phyloP scores from a whole-genome alignment of 164 flowering plant genomes.

The Euptelea pleiosperma region DNA sequence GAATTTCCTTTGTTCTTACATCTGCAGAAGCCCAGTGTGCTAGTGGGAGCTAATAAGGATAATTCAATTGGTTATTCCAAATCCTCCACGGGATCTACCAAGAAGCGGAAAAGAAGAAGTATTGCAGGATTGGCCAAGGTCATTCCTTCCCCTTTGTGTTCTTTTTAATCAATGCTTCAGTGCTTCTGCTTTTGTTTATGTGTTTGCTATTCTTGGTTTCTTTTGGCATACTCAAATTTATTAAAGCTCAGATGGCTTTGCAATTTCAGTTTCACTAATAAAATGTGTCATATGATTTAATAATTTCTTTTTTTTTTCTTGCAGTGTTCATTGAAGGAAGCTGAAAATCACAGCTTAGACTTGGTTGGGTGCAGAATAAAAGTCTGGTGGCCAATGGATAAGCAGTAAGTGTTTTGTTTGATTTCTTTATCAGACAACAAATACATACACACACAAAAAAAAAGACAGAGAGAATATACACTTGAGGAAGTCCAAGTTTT shows the following conservation, averaged over 20 bases:
- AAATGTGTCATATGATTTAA: neutral
- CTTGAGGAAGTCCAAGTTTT: too few relatives aligned
- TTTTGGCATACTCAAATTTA: neutral
- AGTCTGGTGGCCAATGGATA: slow-evolving; percentile 99
- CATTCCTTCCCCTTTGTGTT: neutral
- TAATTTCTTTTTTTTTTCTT: neutral
- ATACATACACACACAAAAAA: neutral
- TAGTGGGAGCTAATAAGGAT: slow-evolving; percentile 19
- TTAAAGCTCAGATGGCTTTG: neutral
- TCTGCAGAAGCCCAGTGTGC: slow-evolving; percentile 33
- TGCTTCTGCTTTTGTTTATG: neutral
- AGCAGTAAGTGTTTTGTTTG: slow-evolving; percentile 50
- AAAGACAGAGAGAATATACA: too few relatives aligned
- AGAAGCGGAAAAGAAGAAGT: slow-evolving; percentile 65
- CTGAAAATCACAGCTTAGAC: slow-evolving; percentile 37
- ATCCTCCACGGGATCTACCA: slow-evolving; percentile 35
- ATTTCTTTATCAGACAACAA: neutral
- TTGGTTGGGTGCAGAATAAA: slow-evolving; percentile 76
- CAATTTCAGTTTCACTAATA: neutral
- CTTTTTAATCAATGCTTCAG: neutral
- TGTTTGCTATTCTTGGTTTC: neutral
- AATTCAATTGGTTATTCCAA: slow-evolving; percentile 22
- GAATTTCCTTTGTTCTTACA: slow-evolving; percentile 3
- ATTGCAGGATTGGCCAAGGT: slow-evolving; percentile 78
- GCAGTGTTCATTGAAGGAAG: slow-evolving; percentile 62